These are phyloP conservation scores for Chenopodium formosanum DNA, from an alignment of 148 eudicot genomes.

Conservation along the genomic window DNA sequence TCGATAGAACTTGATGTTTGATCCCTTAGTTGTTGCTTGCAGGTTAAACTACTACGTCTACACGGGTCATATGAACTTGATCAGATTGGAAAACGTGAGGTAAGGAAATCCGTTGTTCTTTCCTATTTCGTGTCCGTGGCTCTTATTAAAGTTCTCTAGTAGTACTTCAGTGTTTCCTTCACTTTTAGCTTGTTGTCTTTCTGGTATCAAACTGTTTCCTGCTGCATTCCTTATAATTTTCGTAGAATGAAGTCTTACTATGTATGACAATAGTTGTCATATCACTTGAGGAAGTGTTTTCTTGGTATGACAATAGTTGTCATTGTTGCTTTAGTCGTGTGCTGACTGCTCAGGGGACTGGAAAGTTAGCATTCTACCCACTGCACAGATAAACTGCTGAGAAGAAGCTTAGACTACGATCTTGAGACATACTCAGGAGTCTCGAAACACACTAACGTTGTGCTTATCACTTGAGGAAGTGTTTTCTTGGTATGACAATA, in stretches of 20 bases:
- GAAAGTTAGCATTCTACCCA: too few relatives aligned
- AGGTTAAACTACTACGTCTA: conserved; percentile 85
- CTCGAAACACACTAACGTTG: neutral
- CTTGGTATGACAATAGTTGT: neutral
- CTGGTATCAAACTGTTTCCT: neutral
- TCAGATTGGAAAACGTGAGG: conserved; percentile 92
- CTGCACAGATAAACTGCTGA: neutral
- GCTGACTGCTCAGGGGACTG: neutral
- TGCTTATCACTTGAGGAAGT: neutral
- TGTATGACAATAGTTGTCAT: neutral
- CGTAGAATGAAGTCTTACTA: neutral
- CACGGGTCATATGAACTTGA: conserved; percentile 89
- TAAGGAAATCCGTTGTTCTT: conserved; percentile 30
- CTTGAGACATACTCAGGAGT: neutral
- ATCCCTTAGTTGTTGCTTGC: conserved; percentile 23
- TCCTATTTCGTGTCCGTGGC: neutral
- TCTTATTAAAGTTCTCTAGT: neutral
- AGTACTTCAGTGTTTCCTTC: neutral
- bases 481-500: neutral
- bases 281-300: neutral
- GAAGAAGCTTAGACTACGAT: neutral
- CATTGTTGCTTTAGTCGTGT: too few relatives aligned
- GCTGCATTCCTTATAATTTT: neutral
- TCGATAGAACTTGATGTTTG: neutral
- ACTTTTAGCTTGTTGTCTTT: neutral